A percentile compares a stretch with the other conserved stretches of the same genome.
Evolutionary conservation across 2,329 filamentous ascomycete genomes (phyloP).

Genomic region (Alternaria sp.): DNA sequence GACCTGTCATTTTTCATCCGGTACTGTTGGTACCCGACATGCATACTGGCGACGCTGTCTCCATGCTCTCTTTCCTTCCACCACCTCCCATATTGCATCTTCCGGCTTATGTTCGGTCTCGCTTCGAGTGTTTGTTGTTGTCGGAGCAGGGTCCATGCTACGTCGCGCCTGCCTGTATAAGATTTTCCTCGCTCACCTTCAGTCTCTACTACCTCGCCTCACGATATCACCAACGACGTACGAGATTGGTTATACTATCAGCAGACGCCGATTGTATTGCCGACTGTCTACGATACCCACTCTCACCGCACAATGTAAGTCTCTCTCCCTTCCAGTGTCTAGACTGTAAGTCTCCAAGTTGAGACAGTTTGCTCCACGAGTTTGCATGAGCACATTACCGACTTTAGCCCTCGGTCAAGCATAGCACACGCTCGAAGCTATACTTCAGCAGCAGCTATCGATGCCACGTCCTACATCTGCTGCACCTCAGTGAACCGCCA

Average conservation of each 20-base stretch:
- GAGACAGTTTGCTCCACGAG: not conserved
- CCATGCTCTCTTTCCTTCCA: not conserved
- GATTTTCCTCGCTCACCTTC: constrained; percentile 8
- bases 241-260: not conserved
- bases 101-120: not conserved
- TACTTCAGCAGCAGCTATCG: not conserved
- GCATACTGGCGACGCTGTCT: not conserved
- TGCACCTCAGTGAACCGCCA: constrained; percentile 10
- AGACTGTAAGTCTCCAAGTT: not conserved
- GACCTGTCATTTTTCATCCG: constrained; percentile 6
- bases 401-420: not conserved
- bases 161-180: constrained; percentile 22
- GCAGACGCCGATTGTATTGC: not conserved
- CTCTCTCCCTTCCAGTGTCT: not conserved
- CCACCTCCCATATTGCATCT: constrained; percentile 1
- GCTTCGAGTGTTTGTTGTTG: constrained; percentile 11
- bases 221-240: constrained; percentile 3
- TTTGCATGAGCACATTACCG: constrained; percentile 1
- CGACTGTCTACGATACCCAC: not conserved
- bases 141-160: constrained; percentile 19
- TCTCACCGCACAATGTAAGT: constrained; percentile 9
- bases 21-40: constrained; percentile 10
- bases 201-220: constrained; percentile 13
- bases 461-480: not conserved
- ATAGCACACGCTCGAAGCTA: not conserved